A percentile compares a stretch with the other conserved stretches of the same genome.
These are phyloP conservation scores for Penicillium macrosclerotiorum DNA, from an alignment of 495 filamentous ascomycete species.

Conservation along the genomic window DNA sequence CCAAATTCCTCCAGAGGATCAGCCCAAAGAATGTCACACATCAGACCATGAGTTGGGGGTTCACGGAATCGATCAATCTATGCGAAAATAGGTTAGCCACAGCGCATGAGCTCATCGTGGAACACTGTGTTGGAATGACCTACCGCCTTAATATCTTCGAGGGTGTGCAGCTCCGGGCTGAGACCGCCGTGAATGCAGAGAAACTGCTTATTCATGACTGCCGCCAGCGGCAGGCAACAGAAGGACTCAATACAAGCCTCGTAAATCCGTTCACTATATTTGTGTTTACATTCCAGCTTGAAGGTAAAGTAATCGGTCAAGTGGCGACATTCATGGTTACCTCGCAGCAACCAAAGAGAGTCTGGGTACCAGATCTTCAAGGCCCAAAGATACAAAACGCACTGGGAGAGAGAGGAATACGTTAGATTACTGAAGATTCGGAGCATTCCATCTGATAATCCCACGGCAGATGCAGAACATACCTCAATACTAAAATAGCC, in stretches of 20 bases:
- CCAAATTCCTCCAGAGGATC: conserved; percentile 99
- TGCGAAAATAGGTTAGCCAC: neutral
- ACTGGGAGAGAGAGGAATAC: conserved; percentile 43
- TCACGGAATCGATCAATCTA: conserved; percentile 99
- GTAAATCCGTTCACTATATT: conserved; percentile 94
- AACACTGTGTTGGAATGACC: conserved; percentile 25
- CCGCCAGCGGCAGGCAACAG: conserved; percentile 89
- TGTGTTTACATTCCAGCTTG: conserved; percentile 99
- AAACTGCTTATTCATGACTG: conserved; percentile 99
- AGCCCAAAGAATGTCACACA: conserved; percentile 99
- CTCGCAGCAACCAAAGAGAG: conserved; percentile 92
- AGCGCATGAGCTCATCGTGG: too few relatives aligned
- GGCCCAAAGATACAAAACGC: conserved; percentile 95
- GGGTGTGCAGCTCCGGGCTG: conserved; percentile 90
- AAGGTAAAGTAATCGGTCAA: conserved; percentile 99
- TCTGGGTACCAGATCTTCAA: conserved; percentile 99
- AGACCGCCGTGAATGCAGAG: conserved; percentile 96
- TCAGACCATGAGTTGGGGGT: conserved; percentile 93
- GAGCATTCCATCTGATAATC: neutral
- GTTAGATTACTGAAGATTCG: conserved; percentile 7
- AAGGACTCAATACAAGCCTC: conserved; percentile 99
- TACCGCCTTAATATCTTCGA: conserved; percentile 89
- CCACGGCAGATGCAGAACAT: conserved; percentile 8
- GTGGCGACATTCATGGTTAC: conserved; percentile 98
- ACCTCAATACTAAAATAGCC: conserved; percentile 99